These are phyloP conservation scores for Suillus paluster DNA, from an alignment of 768 basidiomycete species.

Conservation along the genomic window DNA sequence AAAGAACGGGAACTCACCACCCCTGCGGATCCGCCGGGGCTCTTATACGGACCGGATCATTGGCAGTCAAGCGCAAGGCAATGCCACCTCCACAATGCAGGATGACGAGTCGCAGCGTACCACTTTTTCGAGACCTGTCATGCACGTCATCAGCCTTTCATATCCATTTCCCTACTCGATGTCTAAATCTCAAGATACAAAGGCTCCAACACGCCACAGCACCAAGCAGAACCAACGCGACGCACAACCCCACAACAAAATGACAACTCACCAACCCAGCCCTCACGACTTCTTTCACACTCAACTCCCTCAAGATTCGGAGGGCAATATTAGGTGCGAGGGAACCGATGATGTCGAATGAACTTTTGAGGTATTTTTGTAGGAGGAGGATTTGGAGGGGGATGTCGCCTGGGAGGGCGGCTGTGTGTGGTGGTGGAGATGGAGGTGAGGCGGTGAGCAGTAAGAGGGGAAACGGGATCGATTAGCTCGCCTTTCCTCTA, in stretches of 20 bases:
- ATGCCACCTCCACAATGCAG: slow-evolving; percentile 78
- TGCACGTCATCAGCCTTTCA: slow-evolving; percentile 7
- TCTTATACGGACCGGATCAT: slow-evolving; percentile 69
- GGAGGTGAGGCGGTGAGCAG: slow-evolving; percentile 13
- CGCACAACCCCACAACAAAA: too few relatives aligned
- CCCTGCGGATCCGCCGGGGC: slow-evolving; percentile 67
- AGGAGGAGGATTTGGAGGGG: slow-evolving; percentile 82
- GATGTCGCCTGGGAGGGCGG: slow-evolving; percentile 84
- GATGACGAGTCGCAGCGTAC: slow-evolving; percentile 52
- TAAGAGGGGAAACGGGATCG: slow-evolving; percentile 3
- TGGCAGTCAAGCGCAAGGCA: slow-evolving; percentile 73
- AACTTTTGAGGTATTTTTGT: slow-evolving; percentile 81
- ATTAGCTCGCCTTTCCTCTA: not conserved
- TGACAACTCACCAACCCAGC: slow-evolving; percentile 40
- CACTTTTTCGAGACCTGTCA: slow-evolving; percentile 47
- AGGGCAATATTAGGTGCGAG: slow-evolving; percentile 69
- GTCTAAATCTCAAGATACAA: too few relatives aligned
- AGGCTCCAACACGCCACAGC: too few relatives aligned
- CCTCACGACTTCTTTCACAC: slow-evolving; percentile 63
- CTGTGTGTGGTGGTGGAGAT: slow-evolving; percentile 37
- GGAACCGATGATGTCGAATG: slow-evolving; percentile 80
- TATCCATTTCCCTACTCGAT: not conserved
- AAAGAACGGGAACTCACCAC: slow-evolving; percentile 55
- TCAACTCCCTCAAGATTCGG: slow-evolving; percentile 61
- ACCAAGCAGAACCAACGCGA: not conserved